A percentile compares a stretch with the other conserved stretches of the same genome.
phyloP scores from a whole-genome alignment of 1,284 basidiomycete species.

The Bjerkandera adusta region DNA sequence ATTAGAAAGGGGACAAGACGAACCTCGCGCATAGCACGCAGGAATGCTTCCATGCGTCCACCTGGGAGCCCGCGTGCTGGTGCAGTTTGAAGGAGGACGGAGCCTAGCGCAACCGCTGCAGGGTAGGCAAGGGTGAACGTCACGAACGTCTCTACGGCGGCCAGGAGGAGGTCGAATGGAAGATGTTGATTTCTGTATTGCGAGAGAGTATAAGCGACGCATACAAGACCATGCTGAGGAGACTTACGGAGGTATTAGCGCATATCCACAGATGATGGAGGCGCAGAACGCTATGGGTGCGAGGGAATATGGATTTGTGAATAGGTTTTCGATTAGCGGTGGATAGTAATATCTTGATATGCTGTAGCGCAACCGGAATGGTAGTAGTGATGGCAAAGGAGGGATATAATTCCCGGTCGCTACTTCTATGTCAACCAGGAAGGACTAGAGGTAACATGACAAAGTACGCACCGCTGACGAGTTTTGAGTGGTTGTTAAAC shows the following conservation, averaged over 20 bases:
- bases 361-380: slow-evolving; percentile 37
- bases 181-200: slow-evolving; percentile 55
- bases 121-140: slow-evolving; percentile 83
- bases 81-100: slow-evolving; percentile 84
- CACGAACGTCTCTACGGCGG: slow-evolving; percentile 67
- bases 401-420: slow-evolving; percentile 57
- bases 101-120: slow-evolving; percentile 75
- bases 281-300: slow-evolving; percentile 41
- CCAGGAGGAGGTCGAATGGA: slow-evolving; percentile 72
- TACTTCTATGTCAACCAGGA: slow-evolving; percentile 20
- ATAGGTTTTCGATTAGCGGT: slow-evolving; percentile 35
- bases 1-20: slow-evolving; percentile 22
- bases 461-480: slow-evolving; percentile 58
- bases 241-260: slow-evolving; percentile 52
- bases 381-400: slow-evolving; percentile 41
- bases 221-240: too few species aligned
- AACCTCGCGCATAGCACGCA: slow-evolving; percentile 79
- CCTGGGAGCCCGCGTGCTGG: slow-evolving; percentile 59
- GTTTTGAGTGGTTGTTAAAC: slow-evolving; percentile 65
- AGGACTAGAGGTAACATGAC: not conserved
- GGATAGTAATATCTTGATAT: slow-evolving; percentile 32
- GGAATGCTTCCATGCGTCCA: slow-evolving; percentile 75
- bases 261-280: slow-evolving; percentile 40
- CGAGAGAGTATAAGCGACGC: slow-evolving; percentile 5
- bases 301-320: slow-evolving; percentile 53